Percentiles rank a stretch among this genome's conserved stretches.
Evolutionary conservation across 768 basidiomycete genomes (phyloP).

Genomic region (Hygrophorus russula): DNA sequence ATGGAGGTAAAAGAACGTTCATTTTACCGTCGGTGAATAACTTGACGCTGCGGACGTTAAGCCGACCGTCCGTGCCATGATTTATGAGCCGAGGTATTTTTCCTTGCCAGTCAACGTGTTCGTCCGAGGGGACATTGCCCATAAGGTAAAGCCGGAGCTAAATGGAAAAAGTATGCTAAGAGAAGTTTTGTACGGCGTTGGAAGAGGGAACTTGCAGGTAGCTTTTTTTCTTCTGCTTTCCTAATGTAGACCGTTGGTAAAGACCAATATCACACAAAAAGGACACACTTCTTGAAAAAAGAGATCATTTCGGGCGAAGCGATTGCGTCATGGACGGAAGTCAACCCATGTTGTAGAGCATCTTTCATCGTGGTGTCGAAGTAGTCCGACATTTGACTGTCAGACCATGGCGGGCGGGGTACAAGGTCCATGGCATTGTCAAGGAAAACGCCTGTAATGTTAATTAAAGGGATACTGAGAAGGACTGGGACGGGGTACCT

Average conservation of each 20-base stretch:
- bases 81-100: slow-evolving; percentile 46
- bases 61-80: slow-evolving; percentile 41
- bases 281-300: slow-evolving; percentile 53
- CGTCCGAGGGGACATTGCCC: slow-evolving; percentile 37
- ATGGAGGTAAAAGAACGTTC: neutral
- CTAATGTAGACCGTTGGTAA: slow-evolving; percentile 23
- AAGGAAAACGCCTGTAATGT: slow-evolving; percentile 51
- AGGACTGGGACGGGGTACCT: slow-evolving; percentile 26
- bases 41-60: slow-evolving; percentile 60
- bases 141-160: slow-evolving; percentile 56
- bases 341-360: slow-evolving; percentile 71
- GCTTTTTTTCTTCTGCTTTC: slow-evolving; percentile 50
- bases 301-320: slow-evolving; percentile 37
- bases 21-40: slow-evolving; percentile 62
- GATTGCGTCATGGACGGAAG: slow-evolving; percentile 78
- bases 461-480: neutral
- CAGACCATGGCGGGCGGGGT: slow-evolving; percentile 50
- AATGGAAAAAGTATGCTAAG: neutral
- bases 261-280: neutral
- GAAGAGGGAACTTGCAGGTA: slow-evolving; percentile 44
- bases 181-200: neutral
- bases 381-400: slow-evolving; percentile 44
- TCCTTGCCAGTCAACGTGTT: slow-evolving; percentile 49
- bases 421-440: slow-evolving; percentile 84
- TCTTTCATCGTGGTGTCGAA: slow-evolving; percentile 55